Conservation (phyloP, 73 alveolate genomes). For the Diophrys appendiculata region DNA sequence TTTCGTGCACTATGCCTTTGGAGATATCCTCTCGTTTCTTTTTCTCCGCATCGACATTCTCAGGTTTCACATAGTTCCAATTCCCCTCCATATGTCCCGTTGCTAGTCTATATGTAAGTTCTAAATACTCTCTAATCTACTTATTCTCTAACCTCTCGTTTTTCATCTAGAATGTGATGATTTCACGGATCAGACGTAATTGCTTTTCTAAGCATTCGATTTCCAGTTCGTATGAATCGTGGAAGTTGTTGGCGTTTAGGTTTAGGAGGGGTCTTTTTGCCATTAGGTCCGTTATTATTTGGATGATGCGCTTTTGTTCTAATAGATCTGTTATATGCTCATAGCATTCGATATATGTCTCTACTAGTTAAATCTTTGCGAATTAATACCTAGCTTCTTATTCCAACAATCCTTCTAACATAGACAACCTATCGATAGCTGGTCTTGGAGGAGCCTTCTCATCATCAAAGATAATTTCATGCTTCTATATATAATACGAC, state of each 20-base stretch:
- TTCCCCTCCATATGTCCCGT: slow-evolving; percentile 35
- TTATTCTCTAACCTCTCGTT: slow-evolving; percentile 39
- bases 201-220: slow-evolving; percentile 69
- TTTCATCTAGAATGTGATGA: slow-evolving; percentile 28
- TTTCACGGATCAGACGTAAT: slow-evolving; percentile 36
- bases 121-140: slow-evolving; percentile 41
- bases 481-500: slow-evolving; percentile 78
- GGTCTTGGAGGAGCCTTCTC: slow-evolving; percentile 78
- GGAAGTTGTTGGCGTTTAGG: slow-evolving; percentile 75
- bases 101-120: slow-evolving; percentile 37
- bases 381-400: slow-evolving; percentile 73
- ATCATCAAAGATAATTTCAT: slow-evolving; percentile 72
- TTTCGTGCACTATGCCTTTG: background rate
- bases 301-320: slow-evolving; percentile 79
- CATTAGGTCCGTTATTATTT: slow-evolving; percentile 79
- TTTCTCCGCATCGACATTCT: slow-evolving; percentile 40
- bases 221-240: slow-evolving; percentile 82
- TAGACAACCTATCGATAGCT: slow-evolving; percentile 79
- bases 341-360: slow-evolving; percentile 84
- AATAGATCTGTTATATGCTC: slow-evolving; percentile 85
- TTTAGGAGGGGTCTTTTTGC: slow-evolving; percentile 86
- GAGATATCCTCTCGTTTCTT: slow-evolving; percentile 24
- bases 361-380: slow-evolving; percentile 74
- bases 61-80: slow-evolving; percentile 59
- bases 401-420: slow-evolving; percentile 72